Base-by-base conservation (phyloP, 768 basidiomycete genomes). In the Auricularia sp. region DNA sequence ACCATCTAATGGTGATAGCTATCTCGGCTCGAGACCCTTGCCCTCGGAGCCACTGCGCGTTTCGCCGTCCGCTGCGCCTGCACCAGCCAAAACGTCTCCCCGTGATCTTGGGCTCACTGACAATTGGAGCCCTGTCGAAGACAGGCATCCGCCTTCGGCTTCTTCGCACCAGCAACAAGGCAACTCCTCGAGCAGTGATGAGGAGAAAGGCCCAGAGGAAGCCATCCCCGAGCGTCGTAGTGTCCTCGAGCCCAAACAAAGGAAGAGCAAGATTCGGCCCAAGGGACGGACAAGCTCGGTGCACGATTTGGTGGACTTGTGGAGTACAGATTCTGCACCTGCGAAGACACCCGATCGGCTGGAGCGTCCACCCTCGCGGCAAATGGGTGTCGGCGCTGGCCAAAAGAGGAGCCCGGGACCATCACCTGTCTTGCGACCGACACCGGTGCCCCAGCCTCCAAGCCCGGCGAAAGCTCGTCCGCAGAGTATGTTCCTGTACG, bases 301-400 rank as follows among this genome's bases (percentile, higher is more conserved):
- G 29, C 90, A 93, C 70, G 87, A 93, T 70, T 72, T 92, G 64
- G 88, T 92, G 35, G 87, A 88, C 71, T 72, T 92, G 35, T 91
- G 87, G 79, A 88, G 88, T 51, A 88, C 87, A 6, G 79, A 80
- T 14, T 21, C 29, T 51, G 61, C 35, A 33, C 14, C 14, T 6
- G 47, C 16, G 14, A 21, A 51, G 47, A 21, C 47, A 18, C 6
- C 6, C 16, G 47, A 51, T 6, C 11, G 61, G 21, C 36, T 62
- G 12, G 61, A 42, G 18, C 61, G 43, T 21, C 23, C 61, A 23
- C 61, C 36, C 16, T 62, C 43, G 23, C 12, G 16, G 7, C 39
- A 62, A 39, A 34, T 11, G 33, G 18, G 29, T 34, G 33, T 29
- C 0, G 18, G 18, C 7, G 18, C 14, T 10, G 59, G 34, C 7